These are phyloP conservation scores for Macroventuria anomochaeta DNA, from an alignment of 2,329 filamentous ascomycete genomes.

Conservation along the genomic window DNA sequence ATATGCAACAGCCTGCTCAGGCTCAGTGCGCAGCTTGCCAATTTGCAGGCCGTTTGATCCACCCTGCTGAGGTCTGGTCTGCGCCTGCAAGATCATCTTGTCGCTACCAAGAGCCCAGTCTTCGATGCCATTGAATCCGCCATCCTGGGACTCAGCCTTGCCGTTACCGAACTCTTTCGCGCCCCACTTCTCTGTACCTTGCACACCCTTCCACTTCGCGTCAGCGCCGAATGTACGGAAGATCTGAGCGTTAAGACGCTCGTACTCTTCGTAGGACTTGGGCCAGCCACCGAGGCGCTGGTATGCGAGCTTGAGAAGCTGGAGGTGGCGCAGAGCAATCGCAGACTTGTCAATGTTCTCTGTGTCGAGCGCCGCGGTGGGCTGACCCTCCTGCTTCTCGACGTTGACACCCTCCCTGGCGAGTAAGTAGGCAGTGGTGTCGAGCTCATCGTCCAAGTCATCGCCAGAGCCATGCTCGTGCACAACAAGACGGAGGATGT, in stretches of 20 bases:
- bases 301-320: conserved; percentile 49
- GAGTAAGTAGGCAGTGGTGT: conserved; percentile 47
- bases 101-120: conserved; percentile 44
- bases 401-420: conserved; percentile 44
- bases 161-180: conserved; percentile 55
- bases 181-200: conserved; percentile 58
- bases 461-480: conserved; percentile 32
- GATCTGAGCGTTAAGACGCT: conserved; percentile 55
- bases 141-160: conserved; percentile 54
- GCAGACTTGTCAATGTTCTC: conserved; percentile 35
- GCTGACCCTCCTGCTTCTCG: conserved; percentile 33
- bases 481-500: conserved; percentile 43
- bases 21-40: neutral
- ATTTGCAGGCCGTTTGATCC: neutral
- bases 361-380: conserved; percentile 33
- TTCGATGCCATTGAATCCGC: conserved; percentile 38
- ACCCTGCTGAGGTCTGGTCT: conserved; percentile 13
- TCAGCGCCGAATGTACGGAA: conserved; percentile 49
- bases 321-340: conserved; percentile 46
- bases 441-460: conserved; percentile 43
- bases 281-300: conserved; percentile 55
- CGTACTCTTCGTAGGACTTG: conserved; percentile 58
- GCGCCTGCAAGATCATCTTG: conserved; percentile 22
- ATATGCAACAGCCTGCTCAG: conserved; percentile 4
- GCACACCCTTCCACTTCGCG: conserved; percentile 49